Evolutionary conservation across 805 yeast genomes (phyloP), one percentile per base, ranked within the genome.

Genomic region (Candida tallmaniae): DNA sequence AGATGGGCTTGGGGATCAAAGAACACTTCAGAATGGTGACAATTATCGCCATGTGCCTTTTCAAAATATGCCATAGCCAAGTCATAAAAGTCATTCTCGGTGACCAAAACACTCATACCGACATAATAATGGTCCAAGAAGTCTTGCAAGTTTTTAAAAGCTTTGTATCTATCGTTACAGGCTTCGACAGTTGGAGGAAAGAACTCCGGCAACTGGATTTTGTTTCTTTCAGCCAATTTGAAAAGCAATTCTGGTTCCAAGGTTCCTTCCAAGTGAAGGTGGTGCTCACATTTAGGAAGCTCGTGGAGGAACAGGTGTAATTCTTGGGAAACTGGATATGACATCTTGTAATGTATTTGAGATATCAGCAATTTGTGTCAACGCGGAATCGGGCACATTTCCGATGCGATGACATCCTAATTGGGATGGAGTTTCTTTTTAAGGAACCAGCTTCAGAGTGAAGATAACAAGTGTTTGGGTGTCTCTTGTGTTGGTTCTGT

Each of bases 1-100:
- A 83, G 69, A 49, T 84, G 95, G 8, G 87, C 86, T 60, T 84
- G 95, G 13, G 94, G 94, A 52, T 84, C 95, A 47, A 81, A 84
- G 55, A 84, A 84, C 1, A 78, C 78, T 59, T 84, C 95, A 2
- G 86, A 73, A 53, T 84, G 94, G 36, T 56, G 58, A 34, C 81
- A 63, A 12, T 84, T 83, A 50, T 81, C 83, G 6, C 50, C 44
- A 31, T 67, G 51, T 4, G 83, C 84, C 45, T 71, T 77, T 29
- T 52, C 52, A 61, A 83, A 80, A 56, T 83, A 83, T 5, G 73
- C 78, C 75, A 77, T 77, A n/a, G 90, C 86, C 45, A 85, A 65
- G 47, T 83, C 84, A 45, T 71, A 79, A 57, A 84, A 85, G 61
- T 85, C 95, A 31, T 76, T 64, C 48, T 82, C 87, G 7, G 66